Percentiles rank a stretch among this genome's conserved stretches.
phyloP scores from a whole-genome alignment of 2,329 filamentous ascomycete species.

The Pestalotiopsis sp. region DNA sequence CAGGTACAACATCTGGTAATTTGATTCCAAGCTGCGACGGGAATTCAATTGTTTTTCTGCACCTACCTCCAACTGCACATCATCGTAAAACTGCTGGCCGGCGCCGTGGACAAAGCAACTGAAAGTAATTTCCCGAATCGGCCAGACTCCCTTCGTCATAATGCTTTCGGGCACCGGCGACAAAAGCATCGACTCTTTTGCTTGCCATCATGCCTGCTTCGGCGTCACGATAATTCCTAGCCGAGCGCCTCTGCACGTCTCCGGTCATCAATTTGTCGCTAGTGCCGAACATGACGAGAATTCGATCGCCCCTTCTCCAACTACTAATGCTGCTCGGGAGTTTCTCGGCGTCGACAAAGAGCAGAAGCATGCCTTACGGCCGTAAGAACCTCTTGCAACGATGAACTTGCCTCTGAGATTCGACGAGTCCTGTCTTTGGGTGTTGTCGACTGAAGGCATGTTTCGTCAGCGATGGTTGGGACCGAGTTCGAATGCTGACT shows the following conservation, averaged over 20 bases:
- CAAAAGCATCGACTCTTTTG: conserved; percentile 29
- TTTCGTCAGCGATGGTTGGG: conserved; percentile 47
- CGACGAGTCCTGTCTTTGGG: conserved; percentile 36
- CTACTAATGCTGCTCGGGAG: conserved; percentile 38
- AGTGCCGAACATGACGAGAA: conserved; percentile 40
- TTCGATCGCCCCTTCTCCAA: conserved; percentile 25
- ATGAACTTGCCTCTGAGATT: conserved; percentile 42
- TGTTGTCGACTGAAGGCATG: conserved; percentile 46
- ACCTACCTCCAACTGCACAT: conserved; percentile 47
- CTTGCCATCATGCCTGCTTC: conserved; percentile 29
- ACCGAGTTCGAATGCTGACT: conserved; percentile 50
- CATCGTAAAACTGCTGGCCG: conserved; percentile 55
- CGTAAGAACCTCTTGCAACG: conserved; percentile 54
- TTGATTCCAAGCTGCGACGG: conserved; percentile 26
- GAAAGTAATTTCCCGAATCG: conserved; percentile 35
- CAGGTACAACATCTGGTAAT: too few species aligned
- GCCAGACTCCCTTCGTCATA: conserved; percentile 25
- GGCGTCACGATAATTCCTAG: conserved; percentile 35
- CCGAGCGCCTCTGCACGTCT: conserved; percentile 37
- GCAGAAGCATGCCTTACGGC: conserved; percentile 47
- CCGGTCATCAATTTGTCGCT: conserved; percentile 42
- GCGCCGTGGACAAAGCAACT: conserved; percentile 41
- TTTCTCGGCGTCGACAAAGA: conserved; percentile 41
- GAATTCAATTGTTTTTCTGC: conserved; percentile 45
- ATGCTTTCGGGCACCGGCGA: conserved; percentile 14